Percentiles rank a stretch among this genome's conserved stretches.
These are phyloP conservation scores for Fusarium globosum DNA, from an alignment of 2,329 filamentous ascomycete genomes.

Conservation along the genomic window DNA sequence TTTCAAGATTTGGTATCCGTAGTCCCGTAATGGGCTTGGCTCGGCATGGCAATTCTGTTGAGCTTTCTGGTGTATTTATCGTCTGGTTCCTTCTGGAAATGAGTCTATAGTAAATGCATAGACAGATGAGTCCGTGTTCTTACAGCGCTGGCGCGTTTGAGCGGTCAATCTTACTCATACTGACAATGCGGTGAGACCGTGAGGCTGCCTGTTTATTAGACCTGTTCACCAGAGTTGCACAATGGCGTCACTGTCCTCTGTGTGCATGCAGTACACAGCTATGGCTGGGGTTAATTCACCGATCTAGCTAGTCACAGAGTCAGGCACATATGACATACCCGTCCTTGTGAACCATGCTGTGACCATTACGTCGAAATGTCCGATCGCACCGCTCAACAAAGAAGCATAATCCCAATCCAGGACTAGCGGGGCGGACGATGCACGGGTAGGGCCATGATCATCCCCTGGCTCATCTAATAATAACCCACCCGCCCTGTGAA, in stretches of 20 bases:
- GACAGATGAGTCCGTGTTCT: background rate
- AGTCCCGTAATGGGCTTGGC: constrained; percentile 2
- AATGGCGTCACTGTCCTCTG: background rate
- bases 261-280: background rate
- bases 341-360: background rate
- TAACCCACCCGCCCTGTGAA: background rate
- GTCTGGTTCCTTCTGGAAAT: background rate
- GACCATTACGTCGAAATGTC: background rate
- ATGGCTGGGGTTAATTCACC: background rate
- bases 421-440: background rate
- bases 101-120: background rate
- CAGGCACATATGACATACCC: background rate
- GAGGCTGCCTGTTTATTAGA: background rate
- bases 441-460: constrained; percentile 6
- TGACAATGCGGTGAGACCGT: background rate
- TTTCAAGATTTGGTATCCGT: background rate
- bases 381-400: background rate
- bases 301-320: background rate
- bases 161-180: background rate
- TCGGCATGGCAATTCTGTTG: constrained; percentile 16
- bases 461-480: constrained; percentile 2
- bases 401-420: background rate
- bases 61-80: background rate
- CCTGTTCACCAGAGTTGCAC: background rate
- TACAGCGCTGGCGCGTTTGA: accelerated